Evolutionary conservation across 2,329 filamentous ascomycete species (phyloP), one percentile per base, ranked within the genome.

Genomic region (Aspergillus sp.): DNA sequence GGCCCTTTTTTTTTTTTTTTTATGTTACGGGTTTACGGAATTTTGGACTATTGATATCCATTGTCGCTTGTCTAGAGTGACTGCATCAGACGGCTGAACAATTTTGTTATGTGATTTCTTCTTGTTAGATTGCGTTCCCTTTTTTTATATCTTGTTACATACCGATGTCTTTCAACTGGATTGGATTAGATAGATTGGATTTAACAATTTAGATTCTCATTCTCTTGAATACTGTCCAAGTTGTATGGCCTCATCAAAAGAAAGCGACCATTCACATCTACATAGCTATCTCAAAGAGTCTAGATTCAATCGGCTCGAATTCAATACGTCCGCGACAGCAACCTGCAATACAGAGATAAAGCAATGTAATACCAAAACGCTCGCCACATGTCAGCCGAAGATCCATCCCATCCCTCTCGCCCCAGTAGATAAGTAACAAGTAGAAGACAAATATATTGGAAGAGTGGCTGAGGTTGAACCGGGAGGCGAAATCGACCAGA

Each of bases 21-120:
- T 56, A 51, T 58, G 20, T 39, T 53, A 58, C 56, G 53, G 60
- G 54, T 54, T 59, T 59, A 52, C 55, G 60, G 60, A 58, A 63
- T 63, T 62, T 63, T 63, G 64, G 61, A 65, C 63, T 67, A 64
- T 62, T 66, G 65, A 67, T 67, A 67, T 67, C 65, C 65, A 66
- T 61, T 53, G 60, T 61, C 55, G 53, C 50, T 31, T 49, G 39
- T 56, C 47, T 22, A 22, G 51, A 55, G 51, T 49, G 26, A 22
- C n/a, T 49, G n/a, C 50, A 12, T 46, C 49, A 46, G 47, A 29
- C 31, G 39, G 57, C 24, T 22, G 45, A 49, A 39, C 45, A 20
- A 36, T 49, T 42, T 51, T 54, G 29, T 58, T 39, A 20, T 56
- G 45, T n/a, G 4, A 39, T 51, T 59, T 51, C 5, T 55, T 46